A percentile compares a stretch with the other conserved stretches of the same genome.
Conservation (phyloP, 371 early-diverging fungal species). For the Chytridiales sp. region DNA sequence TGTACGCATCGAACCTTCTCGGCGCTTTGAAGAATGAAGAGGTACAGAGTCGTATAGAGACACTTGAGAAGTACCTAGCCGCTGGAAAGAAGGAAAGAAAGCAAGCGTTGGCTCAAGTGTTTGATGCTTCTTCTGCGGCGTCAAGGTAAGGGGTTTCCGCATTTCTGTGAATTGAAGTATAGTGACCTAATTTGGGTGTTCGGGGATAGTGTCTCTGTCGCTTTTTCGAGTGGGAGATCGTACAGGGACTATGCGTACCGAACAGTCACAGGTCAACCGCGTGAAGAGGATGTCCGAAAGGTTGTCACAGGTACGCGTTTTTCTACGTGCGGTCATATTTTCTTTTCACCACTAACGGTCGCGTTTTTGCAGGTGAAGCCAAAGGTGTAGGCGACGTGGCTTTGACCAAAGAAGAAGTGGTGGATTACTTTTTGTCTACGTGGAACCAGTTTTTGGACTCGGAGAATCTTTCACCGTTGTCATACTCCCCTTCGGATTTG, state of each 20-base stretch:
- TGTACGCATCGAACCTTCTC: too few relatives aligned
- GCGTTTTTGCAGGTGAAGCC: constrained; percentile 15
- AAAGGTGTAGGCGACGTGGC: constrained; percentile 19
- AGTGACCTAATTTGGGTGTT: too few relatives aligned
- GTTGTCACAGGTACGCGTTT: constrained; percentile 19
- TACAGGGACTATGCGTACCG: constrained; percentile 15
- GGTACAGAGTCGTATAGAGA: too few relatives aligned
- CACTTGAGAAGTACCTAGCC: too few relatives aligned
- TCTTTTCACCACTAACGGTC: background rate
- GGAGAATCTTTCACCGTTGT: constrained; percentile 14
- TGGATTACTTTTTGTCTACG: constrained; percentile 9
- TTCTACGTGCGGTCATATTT: background rate
- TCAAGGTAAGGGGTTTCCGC: too few relatives aligned
- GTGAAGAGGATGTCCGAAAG: constrained; percentile 17
- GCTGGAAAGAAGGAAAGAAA: too few relatives aligned
- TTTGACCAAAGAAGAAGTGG: constrained; percentile 9
- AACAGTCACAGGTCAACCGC: constrained; percentile 18
- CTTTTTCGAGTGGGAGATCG: constrained; percentile 15
- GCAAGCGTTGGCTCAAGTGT: too few relatives aligned
- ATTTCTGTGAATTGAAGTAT: too few relatives aligned
- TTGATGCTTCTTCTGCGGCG: too few relatives aligned
- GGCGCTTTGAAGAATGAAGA: too few relatives aligned
- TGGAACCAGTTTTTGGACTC: constrained; percentile 25
- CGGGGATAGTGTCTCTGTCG: too few relatives aligned
- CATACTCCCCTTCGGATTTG: constrained; percentile 6